A percentile compares a stretch with the other conserved stretches of the same genome.
Evolutionary conservation across 306 rosid genomes (phyloP).

Genomic region (Clitoria ternatea): DNA sequence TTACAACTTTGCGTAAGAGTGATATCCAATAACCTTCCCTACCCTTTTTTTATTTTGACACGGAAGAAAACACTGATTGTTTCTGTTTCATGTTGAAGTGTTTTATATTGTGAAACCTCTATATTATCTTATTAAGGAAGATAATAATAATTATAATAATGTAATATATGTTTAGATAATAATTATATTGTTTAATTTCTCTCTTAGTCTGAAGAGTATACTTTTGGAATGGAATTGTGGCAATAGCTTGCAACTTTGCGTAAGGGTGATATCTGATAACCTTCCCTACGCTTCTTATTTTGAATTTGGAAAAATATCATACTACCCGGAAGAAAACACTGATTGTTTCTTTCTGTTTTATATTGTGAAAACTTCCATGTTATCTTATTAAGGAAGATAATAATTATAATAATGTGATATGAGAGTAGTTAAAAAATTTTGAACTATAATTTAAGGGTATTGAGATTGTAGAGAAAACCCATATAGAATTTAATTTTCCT

Average conservation of each 20-base stretch:
- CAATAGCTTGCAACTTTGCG: neutral
- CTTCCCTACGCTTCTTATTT: neutral
- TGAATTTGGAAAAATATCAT: no score
- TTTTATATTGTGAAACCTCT: neutral
- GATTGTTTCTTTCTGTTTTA: neutral
- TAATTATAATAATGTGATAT: neutral
- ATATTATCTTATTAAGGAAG: neutral
- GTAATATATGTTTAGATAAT: no score
- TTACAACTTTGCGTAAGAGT: neutral
- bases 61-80: neutral
- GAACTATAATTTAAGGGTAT: neutral
- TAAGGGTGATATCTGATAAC: neutral
- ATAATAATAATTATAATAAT: neutral
- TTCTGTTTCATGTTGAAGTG: constrained; percentile 6
- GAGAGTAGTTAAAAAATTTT: neutral
- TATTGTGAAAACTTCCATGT: neutral
- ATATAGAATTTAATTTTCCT: neutral
- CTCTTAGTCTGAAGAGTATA: neutral
- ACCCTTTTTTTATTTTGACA: neutral
- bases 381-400: neutral
- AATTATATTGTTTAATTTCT: neutral
- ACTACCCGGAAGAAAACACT: neutral
- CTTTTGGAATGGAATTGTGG: constrained; percentile 3
- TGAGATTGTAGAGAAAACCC: neutral
- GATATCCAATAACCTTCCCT: neutral